Base-by-base conservation (phyloP, 2,329 filamentous ascomycete genomes). In the Diaporthe batatas region DNA sequence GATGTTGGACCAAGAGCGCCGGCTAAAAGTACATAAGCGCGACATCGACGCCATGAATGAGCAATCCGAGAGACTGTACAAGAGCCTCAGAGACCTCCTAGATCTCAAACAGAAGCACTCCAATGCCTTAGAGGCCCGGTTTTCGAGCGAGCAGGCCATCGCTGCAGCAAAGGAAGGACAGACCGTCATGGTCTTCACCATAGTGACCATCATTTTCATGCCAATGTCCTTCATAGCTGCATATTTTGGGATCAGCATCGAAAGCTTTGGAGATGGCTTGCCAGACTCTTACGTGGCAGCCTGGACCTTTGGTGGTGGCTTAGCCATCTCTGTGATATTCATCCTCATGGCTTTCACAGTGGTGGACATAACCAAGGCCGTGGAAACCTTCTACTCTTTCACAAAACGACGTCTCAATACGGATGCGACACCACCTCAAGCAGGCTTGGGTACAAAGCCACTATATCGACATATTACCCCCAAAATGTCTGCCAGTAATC, bases 71-170 rank as follows among this genome's bases (percentile, higher is more conserved):
- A 85, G 87, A 29, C 88, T 91, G 74, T 91, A 91, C 77, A 82
- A 85, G 55, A 88, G 85, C 72, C 86, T 92, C 57, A 90, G 88
- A 0, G 88, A 92, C 75, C 81, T 92, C 6, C 86, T 93, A 0
- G 91, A 92, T 75, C 84, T 92, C 0, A 93, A 93, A 77, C 91
- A 93, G 76, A 92, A 92, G 79, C 90, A 92, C 72, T 90, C 90
- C 75, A 92, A 92, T 80, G 90, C 89, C 0, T 88, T 91, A 59
- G 91, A 92, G 78, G 91, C 90, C 1, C 87, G 90, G 3, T 91
- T 88, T 68, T 86, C 88, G 0, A 83, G 87, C 23, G 88, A 91
- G 65, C 90, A 91, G 79, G 90, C 91, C 0, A 86, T 88, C 3
- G 87, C 88, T 0, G 91, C 90, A 0, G 88, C 89, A 0, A 84